Conservation (phyloP, 768 basidiomycete genomes). For the Termitomyces sp. region DNA sequence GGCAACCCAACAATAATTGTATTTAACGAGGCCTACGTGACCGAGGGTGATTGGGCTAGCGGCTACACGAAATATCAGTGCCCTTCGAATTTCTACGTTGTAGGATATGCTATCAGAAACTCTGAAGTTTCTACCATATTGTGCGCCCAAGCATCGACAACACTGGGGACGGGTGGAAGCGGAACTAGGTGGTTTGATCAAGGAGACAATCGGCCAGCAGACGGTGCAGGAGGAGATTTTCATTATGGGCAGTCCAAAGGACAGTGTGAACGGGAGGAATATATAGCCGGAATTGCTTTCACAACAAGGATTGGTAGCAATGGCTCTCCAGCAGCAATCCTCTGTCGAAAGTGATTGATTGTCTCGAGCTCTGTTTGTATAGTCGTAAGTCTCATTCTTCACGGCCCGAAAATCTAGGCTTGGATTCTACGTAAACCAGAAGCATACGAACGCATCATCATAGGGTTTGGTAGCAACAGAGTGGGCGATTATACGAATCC, state of each 20-base stretch:
- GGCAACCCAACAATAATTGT: constrained; percentile 10
- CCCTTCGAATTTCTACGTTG: constrained; percentile 8
- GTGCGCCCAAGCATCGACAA: constrained; percentile 5
- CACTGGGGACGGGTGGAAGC: constrained; percentile 6
- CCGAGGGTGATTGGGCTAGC: constrained; percentile 10
- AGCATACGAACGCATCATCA: background rate
- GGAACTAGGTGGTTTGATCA: constrained; percentile 12
- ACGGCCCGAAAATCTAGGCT: background rate
- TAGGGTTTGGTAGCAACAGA: background rate
- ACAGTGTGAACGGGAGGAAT: constrained; percentile 10
- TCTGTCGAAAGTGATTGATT: constrained; percentile 8
- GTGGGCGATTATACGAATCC: background rate
- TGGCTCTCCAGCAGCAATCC: constrained; percentile 8
- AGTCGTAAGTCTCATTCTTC: background rate
- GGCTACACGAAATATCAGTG: constrained; percentile 14
- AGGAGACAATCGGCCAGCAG: constrained; percentile 7
- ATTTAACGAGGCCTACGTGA: constrained; percentile 7
- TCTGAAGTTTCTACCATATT: constrained; percentile 8
- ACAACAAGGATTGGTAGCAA: constrained; percentile 11
- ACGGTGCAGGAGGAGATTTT: constrained; percentile 9
- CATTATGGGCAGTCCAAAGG: constrained; percentile 7
- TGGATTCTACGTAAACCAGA: background rate
- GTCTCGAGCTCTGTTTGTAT: background rate
- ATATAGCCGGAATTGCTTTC: constrained; percentile 11
- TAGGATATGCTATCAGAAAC: constrained; percentile 12